A percentile compares a stretch with the other conserved stretches of the same genome.
phyloP scores from a whole-genome alignment of 1,284 basidiomycete genomes.

The Chondrostereum purpureum region DNA sequence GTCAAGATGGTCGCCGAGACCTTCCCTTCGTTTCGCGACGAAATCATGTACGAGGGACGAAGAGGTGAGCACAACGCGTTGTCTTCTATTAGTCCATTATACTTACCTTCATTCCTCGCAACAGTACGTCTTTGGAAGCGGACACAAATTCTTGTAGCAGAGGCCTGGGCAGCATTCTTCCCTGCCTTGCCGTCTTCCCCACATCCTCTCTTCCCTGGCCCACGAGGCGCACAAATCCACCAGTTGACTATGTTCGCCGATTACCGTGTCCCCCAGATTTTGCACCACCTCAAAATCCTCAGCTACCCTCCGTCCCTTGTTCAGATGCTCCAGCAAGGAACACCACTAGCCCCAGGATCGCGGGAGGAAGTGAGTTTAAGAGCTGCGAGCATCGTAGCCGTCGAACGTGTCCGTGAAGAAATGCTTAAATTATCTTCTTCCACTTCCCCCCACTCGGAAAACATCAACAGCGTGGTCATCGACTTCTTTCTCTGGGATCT shows the following conservation, averaged over 20 bases:
- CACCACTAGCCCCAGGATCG: constrained; percentile 45
- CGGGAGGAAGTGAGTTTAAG: constrained; percentile 68
- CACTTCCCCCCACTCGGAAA: constrained; percentile 18
- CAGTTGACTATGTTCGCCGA: constrained; percentile 84
- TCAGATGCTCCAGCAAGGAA: constrained; percentile 35
- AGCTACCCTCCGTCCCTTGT: constrained; percentile 55
- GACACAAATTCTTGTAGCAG: constrained; percentile 79
- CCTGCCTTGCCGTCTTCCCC: constrained; percentile 33
- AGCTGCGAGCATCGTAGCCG: constrained; percentile 67
- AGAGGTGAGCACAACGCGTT: constrained; percentile 46
- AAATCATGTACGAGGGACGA: constrained; percentile 46
- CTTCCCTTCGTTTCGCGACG: constrained; percentile 75
- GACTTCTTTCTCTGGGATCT: constrained; percentile 86
- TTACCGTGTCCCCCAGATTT: constrained; percentile 79
- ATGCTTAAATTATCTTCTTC: constrained; percentile 30
- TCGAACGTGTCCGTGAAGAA: constrained; percentile 60
- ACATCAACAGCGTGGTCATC: constrained; percentile 70
- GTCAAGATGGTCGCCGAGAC: constrained; percentile 62
- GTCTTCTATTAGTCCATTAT: neutral
- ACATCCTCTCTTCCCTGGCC: constrained; percentile 65
- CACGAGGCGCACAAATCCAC: constrained; percentile 47
- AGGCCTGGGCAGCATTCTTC: constrained; percentile 78
- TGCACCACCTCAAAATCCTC: constrained; percentile 72
- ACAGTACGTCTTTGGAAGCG: constrained; percentile 78
- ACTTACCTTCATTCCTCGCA: no score